phyloP scores from a whole-genome alignment of 2,329 filamentous ascomycete species.

The Tolypocladium ophioglossoides region DNA sequence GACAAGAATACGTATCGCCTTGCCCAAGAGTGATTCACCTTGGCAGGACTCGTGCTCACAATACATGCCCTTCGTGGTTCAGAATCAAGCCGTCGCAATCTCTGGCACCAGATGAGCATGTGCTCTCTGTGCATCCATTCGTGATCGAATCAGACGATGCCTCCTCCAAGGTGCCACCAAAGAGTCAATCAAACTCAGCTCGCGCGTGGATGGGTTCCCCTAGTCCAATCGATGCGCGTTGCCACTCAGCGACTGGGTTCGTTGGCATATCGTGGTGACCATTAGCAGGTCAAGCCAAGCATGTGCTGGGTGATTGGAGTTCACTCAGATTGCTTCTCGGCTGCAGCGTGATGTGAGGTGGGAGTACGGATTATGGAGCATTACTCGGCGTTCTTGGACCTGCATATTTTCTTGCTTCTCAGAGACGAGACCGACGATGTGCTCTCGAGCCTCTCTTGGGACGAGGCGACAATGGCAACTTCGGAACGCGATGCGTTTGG shows the following conservation, averaged over 20 bases:
- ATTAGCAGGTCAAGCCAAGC: not conserved
- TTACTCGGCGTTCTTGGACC: not conserved
- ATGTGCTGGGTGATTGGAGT: not conserved
- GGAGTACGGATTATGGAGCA: not conserved
- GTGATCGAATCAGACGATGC: not conserved
- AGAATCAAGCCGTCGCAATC: not conserved
- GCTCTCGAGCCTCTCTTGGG: not conserved
- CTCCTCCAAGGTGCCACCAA: not conserved
- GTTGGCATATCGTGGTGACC: not conserved
- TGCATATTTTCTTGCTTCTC: not conserved
- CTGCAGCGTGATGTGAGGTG: not conserved
- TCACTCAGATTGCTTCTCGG: not conserved
- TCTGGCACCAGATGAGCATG: not conserved
- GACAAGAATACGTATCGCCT: too few species aligned
- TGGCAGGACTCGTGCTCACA: too few species aligned
- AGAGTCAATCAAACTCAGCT: not conserved
- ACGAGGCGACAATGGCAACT: not conserved
- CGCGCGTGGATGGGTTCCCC: not conserved
- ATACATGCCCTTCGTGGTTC: not conserved
- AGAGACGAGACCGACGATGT: not conserved
- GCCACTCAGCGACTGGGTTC: not conserved
- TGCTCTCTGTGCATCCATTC: not conserved
- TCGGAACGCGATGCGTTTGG: not conserved
- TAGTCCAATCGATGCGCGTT: not conserved
- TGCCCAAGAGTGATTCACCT: too few species aligned